These are phyloP conservation scores for Ceratocystis cubensis DNA, from an alignment of 2,329 filamentous ascomycete genomes.

Conservation along the genomic window DNA sequence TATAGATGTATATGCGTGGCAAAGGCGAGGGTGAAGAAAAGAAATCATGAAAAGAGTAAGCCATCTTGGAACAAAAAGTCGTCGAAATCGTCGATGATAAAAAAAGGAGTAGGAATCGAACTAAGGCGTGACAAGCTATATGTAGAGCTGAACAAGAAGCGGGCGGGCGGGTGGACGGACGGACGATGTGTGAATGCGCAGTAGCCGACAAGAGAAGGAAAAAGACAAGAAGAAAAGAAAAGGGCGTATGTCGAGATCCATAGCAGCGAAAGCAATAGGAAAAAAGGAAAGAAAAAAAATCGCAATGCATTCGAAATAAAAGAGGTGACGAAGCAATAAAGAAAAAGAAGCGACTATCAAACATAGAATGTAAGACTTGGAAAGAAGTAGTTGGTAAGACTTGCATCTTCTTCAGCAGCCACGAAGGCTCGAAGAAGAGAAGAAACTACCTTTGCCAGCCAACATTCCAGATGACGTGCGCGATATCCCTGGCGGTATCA, in stretches of 20 bases:
- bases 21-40: neutral
- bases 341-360: slow-evolving; percentile 6
- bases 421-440: slow-evolving; percentile 11
- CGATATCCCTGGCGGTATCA: slow-evolving; percentile 58
- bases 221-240: neutral
- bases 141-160: neutral
- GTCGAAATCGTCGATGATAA: neutral
- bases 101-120: neutral
- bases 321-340: neutral
- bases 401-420: slow-evolving; percentile 9
- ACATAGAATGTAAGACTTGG: neutral
- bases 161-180: neutral
- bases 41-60: neutral
- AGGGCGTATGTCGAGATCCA: neutral
- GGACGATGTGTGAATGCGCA: neutral
- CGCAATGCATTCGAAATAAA: neutral
- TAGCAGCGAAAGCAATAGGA: neutral
- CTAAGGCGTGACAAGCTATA: neutral
- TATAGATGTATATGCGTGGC: neutral
- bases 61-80: neutral
- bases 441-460: slow-evolving; percentile 43
- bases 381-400: neutral
- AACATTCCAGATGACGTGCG: slow-evolving; percentile 60
- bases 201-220: neutral
- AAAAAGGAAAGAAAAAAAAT: neutral